These are phyloP conservation scores for Cytospora paraplurivora DNA, from an alignment of 2,329 filamentous ascomycete genomes.

Conservation along the genomic window DNA sequence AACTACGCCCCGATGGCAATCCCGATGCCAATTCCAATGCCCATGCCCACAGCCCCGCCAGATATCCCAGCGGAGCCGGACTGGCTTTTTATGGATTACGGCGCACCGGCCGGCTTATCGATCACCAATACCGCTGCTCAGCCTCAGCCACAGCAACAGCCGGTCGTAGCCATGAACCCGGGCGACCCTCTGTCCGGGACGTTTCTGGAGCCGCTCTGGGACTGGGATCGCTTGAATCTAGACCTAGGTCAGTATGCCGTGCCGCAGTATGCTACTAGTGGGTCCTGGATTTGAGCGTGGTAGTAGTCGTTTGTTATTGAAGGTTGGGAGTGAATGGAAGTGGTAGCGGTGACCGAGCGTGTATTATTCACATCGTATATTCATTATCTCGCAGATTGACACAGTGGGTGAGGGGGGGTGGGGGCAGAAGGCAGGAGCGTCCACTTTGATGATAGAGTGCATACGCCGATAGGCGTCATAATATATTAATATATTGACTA, in stretches of 20 bases:
- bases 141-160: not conserved
- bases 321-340: not conserved
- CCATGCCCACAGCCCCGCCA: not conserved
- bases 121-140: not conserved
- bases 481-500: no score
- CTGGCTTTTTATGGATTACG: slow-evolving; percentile 22
- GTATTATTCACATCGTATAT: not conserved
- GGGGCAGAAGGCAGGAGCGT: no score
- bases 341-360: not conserved
- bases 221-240: slow-evolving; percentile 24
- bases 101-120: not conserved
- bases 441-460: no score
- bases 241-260: slow-evolving; percentile 10
- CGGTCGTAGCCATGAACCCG: slow-evolving; percentile 9
- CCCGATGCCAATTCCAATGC: not conserved
- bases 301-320: not conserved
- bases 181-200: slow-evolving; percentile 26
- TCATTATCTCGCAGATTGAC: not conserved
- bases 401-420: no score
- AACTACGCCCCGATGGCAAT: slow-evolving; percentile 8
- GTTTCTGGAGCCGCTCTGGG: slow-evolving; percentile 26
- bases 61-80: not conserved
- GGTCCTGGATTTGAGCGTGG: slow-evolving; percentile 2
- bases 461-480: no score
- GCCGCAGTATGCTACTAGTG: not conserved